phyloP scores from a whole-genome alignment of 208 protist genomes.

The Angomonas desouzai region DNA sequence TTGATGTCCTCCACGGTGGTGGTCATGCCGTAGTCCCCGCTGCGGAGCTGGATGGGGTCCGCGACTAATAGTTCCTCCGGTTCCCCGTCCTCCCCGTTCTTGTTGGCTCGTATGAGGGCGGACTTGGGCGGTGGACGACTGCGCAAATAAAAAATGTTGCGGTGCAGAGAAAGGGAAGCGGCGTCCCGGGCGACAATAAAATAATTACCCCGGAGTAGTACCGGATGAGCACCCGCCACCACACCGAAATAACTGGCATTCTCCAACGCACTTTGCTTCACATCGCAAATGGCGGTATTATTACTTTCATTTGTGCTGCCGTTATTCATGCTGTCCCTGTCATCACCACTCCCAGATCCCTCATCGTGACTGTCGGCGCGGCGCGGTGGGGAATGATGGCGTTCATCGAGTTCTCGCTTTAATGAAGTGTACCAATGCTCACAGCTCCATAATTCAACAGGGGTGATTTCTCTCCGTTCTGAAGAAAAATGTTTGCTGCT shows the following conservation, averaged over 20 bases:
- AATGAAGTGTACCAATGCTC: not conserved
- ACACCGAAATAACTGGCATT: conserved; percentile 5
- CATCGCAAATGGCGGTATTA: not conserved
- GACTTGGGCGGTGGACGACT: not conserved
- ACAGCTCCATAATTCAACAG: not conserved
- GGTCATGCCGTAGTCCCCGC: not conserved
- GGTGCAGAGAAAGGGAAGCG: not conserved
- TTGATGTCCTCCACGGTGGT: not conserved
- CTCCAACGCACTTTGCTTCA: not conserved
- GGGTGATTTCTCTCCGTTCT: not conserved
- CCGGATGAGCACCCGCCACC: not conserved
- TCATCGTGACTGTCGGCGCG: not conserved
- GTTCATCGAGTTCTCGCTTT: not conserved
- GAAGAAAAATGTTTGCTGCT: conserved; percentile 5
- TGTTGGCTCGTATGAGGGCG: not conserved
- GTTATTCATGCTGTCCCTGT: not conserved
- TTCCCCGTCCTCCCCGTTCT: not conserved
- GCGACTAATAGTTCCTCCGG: not conserved
- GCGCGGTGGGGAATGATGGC: not conserved
- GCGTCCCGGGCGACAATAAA: conserved; percentile 10
- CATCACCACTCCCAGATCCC: not conserved
- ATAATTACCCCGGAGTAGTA: conserved; percentile 3
- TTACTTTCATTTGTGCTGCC: not conserved
- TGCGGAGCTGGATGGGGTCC: conserved; percentile 4
- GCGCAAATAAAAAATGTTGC: conserved; percentile 7